phyloP scores from a whole-genome alignment of 768 basidiomycete species.

The Termitomyces heimii region DNA sequence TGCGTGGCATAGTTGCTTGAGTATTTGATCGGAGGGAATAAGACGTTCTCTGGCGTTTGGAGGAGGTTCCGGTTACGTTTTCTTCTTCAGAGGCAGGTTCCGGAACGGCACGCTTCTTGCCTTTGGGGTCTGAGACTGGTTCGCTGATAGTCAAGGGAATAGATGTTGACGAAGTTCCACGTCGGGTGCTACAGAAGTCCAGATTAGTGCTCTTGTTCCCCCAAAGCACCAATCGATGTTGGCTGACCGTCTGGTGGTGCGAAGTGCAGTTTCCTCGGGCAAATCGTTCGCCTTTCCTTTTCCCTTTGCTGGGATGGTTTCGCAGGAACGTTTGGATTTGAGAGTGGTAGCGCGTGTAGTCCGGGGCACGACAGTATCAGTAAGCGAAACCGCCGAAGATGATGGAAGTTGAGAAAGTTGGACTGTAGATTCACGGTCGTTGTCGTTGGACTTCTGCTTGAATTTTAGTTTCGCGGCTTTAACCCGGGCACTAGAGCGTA shows the following conservation, averaged over 20 bases:
- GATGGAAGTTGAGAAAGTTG: conserved; percentile 21
- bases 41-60: conserved; percentile 57
- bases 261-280: conserved; percentile 41
- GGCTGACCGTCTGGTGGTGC: conserved; percentile 60
- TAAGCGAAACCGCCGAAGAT: conserved; percentile 24
- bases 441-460: conserved; percentile 52
- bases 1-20: conserved; percentile 64
- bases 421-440: conserved; percentile 43
- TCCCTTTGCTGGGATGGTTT: conserved; percentile 46
- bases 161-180: conserved; percentile 38
- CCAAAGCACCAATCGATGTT: conserved; percentile 18
- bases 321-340: conserved; percentile 50
- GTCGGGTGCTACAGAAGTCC: conserved; percentile 45
- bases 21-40: conserved; percentile 67
- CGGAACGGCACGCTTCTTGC: conserved; percentile 87
- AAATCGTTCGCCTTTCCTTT: conserved; percentile 63
- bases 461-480: conserved; percentile 71
- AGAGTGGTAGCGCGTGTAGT: conserved; percentile 39
- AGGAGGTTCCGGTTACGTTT: conserved; percentile 36
- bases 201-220: conserved; percentile 24
- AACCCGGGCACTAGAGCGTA: conserved; percentile 72
- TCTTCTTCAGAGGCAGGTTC: conserved; percentile 69
- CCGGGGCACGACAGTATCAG: conserved; percentile 30
- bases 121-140: conserved; percentile 69
- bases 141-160: conserved; percentile 67